Base-by-base conservation (phyloP, 495 filamentous ascomycete genomes). In the Tuber microsphaerosporum region DNA sequence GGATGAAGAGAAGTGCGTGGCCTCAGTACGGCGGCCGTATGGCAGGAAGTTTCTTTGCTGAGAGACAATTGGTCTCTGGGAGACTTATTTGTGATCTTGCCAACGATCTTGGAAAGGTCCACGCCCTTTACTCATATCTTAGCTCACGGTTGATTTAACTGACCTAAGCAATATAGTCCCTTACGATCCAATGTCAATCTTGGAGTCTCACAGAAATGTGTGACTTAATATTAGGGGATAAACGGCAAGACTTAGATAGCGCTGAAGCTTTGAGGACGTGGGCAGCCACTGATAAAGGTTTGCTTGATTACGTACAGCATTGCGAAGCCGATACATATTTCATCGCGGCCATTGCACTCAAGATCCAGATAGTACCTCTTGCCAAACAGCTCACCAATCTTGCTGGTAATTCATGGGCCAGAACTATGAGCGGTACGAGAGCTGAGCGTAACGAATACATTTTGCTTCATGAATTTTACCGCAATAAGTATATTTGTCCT, bases 381-480 rank as follows among this genome's bases (percentile, higher is more conserved):
- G 96, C 93, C 22, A 98, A 97, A 83, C 91, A 97, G 56, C 87
- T 99, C 75, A 99, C 95, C 26, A 97, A 99, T 81, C 88, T 98
- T 81, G 95, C 95, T 61, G 95, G 95, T 75, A 99, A 99, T 84
- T 98, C 95, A 17, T 99, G 95, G 95, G 96, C 94, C 73, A 89
- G 95, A 82, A 99, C 95, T 0, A 86, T 99, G 20, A 97, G 92
- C 70, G 95, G 95, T 80, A 99, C 95, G 20, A 91, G 95, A 78
- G 95, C 95, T 3, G 95, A 99, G 84, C 92, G 95, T 16, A 99
- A 99, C 84, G 95, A 99, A 85, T 99, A 97, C 87, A 99, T 99
- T 92, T 81, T 99, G 75, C 89, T 99, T 1, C 95, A 99, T 81
- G 94, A 97, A 82, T 99, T 99, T 83, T 88, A 97, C 83, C 88